Evolutionary conservation across 371 early-diverging fungal species (phyloP).

Genomic region (Mucor piriformis): DNA sequence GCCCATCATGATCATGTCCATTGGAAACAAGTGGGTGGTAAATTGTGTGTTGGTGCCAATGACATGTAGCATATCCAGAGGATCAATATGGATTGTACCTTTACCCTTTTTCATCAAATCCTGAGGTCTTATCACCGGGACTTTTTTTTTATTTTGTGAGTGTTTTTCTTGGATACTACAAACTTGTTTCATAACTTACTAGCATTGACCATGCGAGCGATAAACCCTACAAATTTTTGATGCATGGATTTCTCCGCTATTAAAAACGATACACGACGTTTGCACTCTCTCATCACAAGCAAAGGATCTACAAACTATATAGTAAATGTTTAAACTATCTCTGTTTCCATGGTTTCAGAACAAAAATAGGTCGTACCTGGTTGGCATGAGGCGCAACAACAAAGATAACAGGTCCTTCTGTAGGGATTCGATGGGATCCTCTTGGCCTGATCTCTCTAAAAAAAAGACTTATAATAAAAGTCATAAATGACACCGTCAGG

Average conservation of each 20-base stretch:
- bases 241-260: slow-evolving; percentile 85
- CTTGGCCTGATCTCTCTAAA: slow-evolving; percentile 84
- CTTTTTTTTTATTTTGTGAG: slow-evolving; percentile 22
- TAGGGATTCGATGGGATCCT: slow-evolving; percentile 83
- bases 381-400: slow-evolving; percentile 94
- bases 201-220: slow-evolving; percentile 68
- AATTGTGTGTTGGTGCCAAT: slow-evolving; percentile 75
- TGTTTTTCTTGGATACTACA: no score
- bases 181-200: no score
- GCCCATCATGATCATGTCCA: slow-evolving; percentile 60
- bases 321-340: no score
- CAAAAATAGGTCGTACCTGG: no score
- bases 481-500: slow-evolving; percentile 53
- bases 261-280: slow-evolving; percentile 79
- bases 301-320: slow-evolving; percentile 87
- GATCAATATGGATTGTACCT: slow-evolving; percentile 65
- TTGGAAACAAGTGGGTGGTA: slow-evolving; percentile 60
- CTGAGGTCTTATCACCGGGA: slow-evolving; percentile 89
- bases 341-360: no score
- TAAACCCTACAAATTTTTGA: slow-evolving; percentile 74
- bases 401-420: slow-evolving; percentile 85
- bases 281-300: slow-evolving; percentile 73
- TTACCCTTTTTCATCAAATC: slow-evolving; percentile 72
- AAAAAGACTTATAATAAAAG: slow-evolving; percentile 68
- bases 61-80: slow-evolving; percentile 63